A percentile compares a stretch with the other conserved stretches of the same genome.
Conservation (phyloP, 768 basidiomycete species). For the Epithele typhae region DNA sequence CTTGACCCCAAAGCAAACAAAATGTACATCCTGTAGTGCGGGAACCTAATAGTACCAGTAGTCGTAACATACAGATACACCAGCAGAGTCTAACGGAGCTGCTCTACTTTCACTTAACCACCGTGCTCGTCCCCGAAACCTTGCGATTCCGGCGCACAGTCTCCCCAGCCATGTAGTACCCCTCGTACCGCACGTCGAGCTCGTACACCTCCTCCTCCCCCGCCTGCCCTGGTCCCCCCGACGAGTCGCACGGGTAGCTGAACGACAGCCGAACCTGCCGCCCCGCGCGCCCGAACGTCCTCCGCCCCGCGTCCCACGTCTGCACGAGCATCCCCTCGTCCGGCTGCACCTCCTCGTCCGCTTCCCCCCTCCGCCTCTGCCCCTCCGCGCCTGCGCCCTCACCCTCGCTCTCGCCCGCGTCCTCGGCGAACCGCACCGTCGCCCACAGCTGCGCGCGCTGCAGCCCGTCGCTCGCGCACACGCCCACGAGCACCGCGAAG, state of each 20-base stretch:
- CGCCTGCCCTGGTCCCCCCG: background rate
- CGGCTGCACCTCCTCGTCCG: background rate
- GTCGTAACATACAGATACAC: too few relatives aligned
- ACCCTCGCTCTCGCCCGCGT: background rate
- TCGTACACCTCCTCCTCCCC: constrained; percentile 9
- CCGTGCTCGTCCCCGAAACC: too few relatives aligned
- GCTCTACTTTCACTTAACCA: too few relatives aligned
- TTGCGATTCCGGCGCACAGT: too few relatives aligned
- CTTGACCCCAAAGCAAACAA: too few relatives aligned
- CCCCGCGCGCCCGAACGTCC: background rate
- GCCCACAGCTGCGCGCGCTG: constrained; percentile 8
- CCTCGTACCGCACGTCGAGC: constrained; percentile 7
- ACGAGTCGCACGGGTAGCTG: background rate
- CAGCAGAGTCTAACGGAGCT: too few relatives aligned
- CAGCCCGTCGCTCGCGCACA: background rate
- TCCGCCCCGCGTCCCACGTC: constrained; percentile 4
- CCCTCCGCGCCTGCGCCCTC: background rate
- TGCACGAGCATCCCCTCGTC: constrained; percentile 11
- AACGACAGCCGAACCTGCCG: constrained; percentile 7
- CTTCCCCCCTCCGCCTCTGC: background rate
- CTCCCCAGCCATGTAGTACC: background rate
- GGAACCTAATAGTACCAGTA: too few relatives aligned
- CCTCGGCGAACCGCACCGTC: constrained; percentile 9
- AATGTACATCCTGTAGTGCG: too few relatives aligned
- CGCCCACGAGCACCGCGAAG: constrained; percentile 10